These are phyloP conservation scores for Tolypocladium nubicola DNA, from an alignment of 2,329 filamentous ascomycete species.

Conservation along the genomic window DNA sequence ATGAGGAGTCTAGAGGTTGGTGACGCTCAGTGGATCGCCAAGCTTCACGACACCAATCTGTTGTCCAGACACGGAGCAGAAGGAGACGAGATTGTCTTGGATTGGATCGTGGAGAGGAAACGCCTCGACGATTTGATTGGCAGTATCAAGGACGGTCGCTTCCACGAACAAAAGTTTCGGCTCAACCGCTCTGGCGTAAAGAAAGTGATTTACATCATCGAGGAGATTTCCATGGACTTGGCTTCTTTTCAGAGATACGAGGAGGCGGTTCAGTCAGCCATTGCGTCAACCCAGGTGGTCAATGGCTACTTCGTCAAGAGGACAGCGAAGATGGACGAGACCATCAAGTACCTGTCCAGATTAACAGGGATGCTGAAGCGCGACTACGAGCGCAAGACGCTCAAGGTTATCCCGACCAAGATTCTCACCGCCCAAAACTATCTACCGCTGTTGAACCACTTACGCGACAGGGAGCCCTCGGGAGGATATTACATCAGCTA, in stretches of 20 bases:
- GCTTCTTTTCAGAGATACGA: conserved; percentile 45
- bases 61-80: conserved; percentile 47
- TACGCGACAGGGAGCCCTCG: conserved; percentile 40
- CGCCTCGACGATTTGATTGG: conserved; percentile 68
- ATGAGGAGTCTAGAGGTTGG: conserved; percentile 62
- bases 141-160: conserved; percentile 74
- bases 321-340: conserved; percentile 66
- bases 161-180: conserved; percentile 77
- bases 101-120: conserved; percentile 76
- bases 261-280: conserved; percentile 60
- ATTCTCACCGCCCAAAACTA: conserved; percentile 57
- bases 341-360: conserved; percentile 61
- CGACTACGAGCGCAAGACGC: conserved; percentile 47
- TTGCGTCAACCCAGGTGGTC: conserved; percentile 68
- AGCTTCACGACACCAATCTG: conserved; percentile 48
- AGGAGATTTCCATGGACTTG: conserved; percentile 55
- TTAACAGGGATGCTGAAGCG: conserved; percentile 60
- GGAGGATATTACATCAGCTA: conserved; percentile 56
- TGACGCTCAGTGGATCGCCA: conserved; percentile 72
- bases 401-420: conserved; percentile 56
- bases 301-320: conserved; percentile 71
- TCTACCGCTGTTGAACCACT: conserved; percentile 48
- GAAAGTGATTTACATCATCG: conserved; percentile 70
- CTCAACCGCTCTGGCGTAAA: conserved; percentile 61
- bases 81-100: conserved; percentile 62